Percentiles rank a stretch among this genome's conserved stretches.
These are phyloP conservation scores for Arabis hirsuta DNA, from an alignment of 345 rosid species.

Conservation along the genomic window DNA sequence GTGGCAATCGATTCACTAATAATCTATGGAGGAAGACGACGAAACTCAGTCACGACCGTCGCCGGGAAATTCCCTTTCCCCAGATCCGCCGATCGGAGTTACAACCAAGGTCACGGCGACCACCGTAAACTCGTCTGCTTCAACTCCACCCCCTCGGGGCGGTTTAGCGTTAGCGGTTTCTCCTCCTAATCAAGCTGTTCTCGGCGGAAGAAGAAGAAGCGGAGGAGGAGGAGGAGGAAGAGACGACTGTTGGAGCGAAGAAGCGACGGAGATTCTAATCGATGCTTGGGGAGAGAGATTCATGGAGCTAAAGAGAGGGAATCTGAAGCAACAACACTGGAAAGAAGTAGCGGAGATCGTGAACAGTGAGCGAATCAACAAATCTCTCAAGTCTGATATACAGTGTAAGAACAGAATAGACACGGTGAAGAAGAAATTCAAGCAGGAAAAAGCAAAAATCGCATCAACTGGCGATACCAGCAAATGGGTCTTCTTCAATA, in stretches of 20 bases:
- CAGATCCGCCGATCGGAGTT: conserved; percentile 25
- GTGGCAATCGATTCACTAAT: not conserved
- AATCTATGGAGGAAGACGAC: conserved; percentile 54
- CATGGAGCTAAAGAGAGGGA: conserved; percentile 78
- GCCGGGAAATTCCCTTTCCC: conserved; percentile 38
- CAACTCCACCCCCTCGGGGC: not conserved
- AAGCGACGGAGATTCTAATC: conserved; percentile 69
- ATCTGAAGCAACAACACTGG: conserved; percentile 85
- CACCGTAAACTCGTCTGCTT: conserved; percentile 25
- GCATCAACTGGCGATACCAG: conserved; percentile 48
- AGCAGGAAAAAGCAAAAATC: conserved; percentile 63
- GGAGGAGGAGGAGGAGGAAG: conserved; percentile 55
- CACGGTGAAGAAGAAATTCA: conserved; percentile 83
- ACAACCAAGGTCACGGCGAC: conserved; percentile 6
- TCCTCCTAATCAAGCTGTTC: not conserved
- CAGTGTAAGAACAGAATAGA: conserved; percentile 93
- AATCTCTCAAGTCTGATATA: conserved; percentile 64
- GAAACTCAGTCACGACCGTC: conserved; percentile 39
- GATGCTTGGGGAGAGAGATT: conserved; percentile 85
- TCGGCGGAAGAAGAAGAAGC: conserved; percentile 31
- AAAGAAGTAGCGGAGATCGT: conserved; percentile 79
- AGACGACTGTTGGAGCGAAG: conserved; percentile 92
- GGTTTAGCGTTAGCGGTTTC: conserved; percentile 2
- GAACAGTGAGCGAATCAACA: conserved; percentile 54
- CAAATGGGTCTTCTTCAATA: conserved; percentile 68